Evolutionary conservation across 257 asterid species (phyloP), one percentile per base, ranked within the genome.

Genomic region (Thymus mandschuricus): DNA sequence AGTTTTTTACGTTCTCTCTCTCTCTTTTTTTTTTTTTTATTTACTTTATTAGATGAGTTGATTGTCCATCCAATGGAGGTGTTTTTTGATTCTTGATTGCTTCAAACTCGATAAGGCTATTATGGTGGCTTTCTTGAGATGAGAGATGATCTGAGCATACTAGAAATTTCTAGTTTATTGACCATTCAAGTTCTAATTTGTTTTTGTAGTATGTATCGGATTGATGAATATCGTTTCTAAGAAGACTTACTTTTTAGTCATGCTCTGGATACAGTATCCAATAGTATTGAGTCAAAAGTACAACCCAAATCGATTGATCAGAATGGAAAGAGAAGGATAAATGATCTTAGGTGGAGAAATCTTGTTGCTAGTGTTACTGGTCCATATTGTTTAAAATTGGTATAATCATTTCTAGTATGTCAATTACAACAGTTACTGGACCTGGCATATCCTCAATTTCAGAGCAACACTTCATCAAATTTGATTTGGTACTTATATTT

Each of bases 171-270:
- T 50, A 50, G 54, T 28, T 27, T 13, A 34, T 29, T 10, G n/a
- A 21, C 40, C 35, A 38, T 6, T n/a, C n/a, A 7, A 10, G 11
- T 12, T 60, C 67, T 35, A 35, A 38, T 38, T 71, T 61, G 70
- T 50, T 34, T 21, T 50, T 33, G 30, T 71, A 35, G 68, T 27
- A 72, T 31, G 15, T 55, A 9, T 55, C 44, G 66, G 15, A 60
- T 5, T 34, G 28, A n/a, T 60, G 8, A 64, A 60, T 71, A n/a
- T 72, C 62, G 63, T 56, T 71, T 1, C 63, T 49, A 12, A 61
- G 56, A 44, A 12, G 69, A 41, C 40, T 11, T 30, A 50, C 45
- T 35, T 40, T 60, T 70, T 29, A 34, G 60, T 15, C 58, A 54
- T 41, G 29, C 44, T 12, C n/a, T 33, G 5, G 29, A 27, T 46